Evolutionary conservation across 345 rosid species (phyloP), one percentile per base, ranked within the genome.

Genomic region (Hibiscus trionum): DNA sequence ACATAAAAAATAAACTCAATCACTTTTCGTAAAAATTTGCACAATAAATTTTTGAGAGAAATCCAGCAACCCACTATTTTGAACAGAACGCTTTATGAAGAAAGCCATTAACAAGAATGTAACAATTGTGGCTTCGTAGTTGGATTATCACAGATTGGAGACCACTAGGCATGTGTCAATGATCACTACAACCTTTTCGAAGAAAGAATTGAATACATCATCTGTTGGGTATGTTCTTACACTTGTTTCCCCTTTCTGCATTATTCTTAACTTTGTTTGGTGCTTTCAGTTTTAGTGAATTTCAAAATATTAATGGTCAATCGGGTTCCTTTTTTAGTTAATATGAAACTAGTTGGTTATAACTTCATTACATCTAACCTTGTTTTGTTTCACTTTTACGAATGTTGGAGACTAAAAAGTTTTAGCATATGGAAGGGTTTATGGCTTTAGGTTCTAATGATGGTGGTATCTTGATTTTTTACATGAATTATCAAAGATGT

Each of bases 161-260:
- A 96, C 99, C 77, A 91, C 97, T 56, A 88, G 99, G 84, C 99
- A 93, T 85, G 99, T 96, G 42, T 93, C 99, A 0, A 91, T 93
- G 99, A 89, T 96, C 61, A 93, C 90, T 27, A 86, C 93, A 57
- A 87, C 88, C 65, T 95, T 96, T 71, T 96, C 98, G 46, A 91
- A 74, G 81, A 80, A 74, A 60, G 97, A 93, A 78, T 81, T 96
- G 75, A 76, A 91, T 76, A 77, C 82, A 19, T 81, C 91, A 47
- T 82, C 97, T 17, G 77, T 87, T 77, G 99, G 99, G 99, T 91
- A 72, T 80, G 96, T 69, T 5, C 21, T 8, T 56, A 56, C 29
- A 56, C 21, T 56, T 19, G 27, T 56, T 56, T 58, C 33, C 71
- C 11, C 66, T 63, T 29, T 42, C 24, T 57, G n/a, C 24, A 14